Conservation (phyloP, 129 eudicot genomes). For the Centaurea solstitialis region DNA sequence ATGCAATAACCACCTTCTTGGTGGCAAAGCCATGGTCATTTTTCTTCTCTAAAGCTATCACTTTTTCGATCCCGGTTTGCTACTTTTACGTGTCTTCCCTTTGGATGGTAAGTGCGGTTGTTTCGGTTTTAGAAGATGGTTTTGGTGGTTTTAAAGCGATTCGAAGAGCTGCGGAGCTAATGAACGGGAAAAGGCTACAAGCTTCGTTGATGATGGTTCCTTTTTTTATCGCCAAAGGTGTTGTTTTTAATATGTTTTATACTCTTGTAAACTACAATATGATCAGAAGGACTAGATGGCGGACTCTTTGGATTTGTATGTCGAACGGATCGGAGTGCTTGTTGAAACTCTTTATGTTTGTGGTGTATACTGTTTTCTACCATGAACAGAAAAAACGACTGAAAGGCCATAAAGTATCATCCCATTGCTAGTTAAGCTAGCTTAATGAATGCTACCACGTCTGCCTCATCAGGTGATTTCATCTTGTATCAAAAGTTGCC, state of each 20-base stretch:
- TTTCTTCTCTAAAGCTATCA: not conserved
- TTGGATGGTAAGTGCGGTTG: slow-evolving; percentile 32
- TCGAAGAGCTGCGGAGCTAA: slow-evolving; percentile 17
- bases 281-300: not conserved
- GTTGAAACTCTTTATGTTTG: slow-evolving; percentile 39
- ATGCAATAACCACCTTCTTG: not conserved
- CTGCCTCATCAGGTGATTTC: too few relatives aligned
- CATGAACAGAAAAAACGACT: slow-evolving; percentile 21
- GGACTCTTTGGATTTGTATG: not conserved
- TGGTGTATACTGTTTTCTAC: slow-evolving; percentile 32
- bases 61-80: not conserved
- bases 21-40: not conserved
- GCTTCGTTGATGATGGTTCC: slow-evolving; percentile 17
- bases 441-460: not conserved
- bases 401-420: slow-evolving; percentile 15
- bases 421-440: slow-evolving; percentile 11
- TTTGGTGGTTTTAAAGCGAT: slow-evolving; percentile 24
- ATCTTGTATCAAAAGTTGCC: not conserved
- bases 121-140: slow-evolving; percentile 36
- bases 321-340: not conserved
- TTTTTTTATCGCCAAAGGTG: not conserved
- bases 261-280: not conserved
- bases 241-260: not conserved
- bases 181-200: slow-evolving; percentile 20
- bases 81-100: slow-evolving; percentile 6